A percentile compares a stretch with the other conserved stretches of the same genome.
These are phyloP conservation scores for Psidium friedrichsthalianum DNA, from an alignment of 345 rosid genomes.

Conservation along the genomic window DNA sequence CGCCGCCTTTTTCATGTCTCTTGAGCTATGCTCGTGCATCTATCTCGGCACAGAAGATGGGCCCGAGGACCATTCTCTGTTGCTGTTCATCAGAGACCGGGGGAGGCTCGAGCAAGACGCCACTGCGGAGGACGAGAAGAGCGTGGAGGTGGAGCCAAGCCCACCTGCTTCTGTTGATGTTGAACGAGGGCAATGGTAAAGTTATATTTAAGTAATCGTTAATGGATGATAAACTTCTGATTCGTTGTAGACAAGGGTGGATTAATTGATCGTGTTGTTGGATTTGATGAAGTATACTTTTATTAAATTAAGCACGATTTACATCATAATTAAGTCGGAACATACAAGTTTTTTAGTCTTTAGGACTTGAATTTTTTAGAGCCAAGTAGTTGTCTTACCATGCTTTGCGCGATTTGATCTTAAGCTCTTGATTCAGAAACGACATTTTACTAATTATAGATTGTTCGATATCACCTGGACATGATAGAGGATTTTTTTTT, in stretches of 20 bases:
- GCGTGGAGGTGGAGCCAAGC: neutral
- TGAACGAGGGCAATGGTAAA: neutral
- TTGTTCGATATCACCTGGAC: neutral
- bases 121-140: neutral
- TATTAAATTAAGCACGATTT: neutral
- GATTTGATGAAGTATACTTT: neutral
- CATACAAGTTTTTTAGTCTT: neutral
- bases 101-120: neutral
- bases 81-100: neutral
- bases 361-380: neutral
- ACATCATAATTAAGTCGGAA: neutral
- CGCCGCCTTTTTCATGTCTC: slow-evolving; percentile 24
- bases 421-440: neutral
- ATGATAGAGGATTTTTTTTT: neutral
- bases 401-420: neutral
- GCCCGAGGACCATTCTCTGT: neutral
- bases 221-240: neutral
- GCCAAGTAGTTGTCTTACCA: neutral
- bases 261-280: neutral
- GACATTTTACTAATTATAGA: neutral
- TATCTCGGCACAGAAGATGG: slow-evolving; percentile 24
- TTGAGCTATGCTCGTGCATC: slow-evolving; percentile 31
- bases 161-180: neutral
- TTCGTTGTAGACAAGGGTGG: neutral
- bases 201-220: neutral